These are phyloP conservation scores for Raffaelea albimanens DNA, from an alignment of 2,329 filamentous ascomycete species.

Conservation along the genomic window DNA sequence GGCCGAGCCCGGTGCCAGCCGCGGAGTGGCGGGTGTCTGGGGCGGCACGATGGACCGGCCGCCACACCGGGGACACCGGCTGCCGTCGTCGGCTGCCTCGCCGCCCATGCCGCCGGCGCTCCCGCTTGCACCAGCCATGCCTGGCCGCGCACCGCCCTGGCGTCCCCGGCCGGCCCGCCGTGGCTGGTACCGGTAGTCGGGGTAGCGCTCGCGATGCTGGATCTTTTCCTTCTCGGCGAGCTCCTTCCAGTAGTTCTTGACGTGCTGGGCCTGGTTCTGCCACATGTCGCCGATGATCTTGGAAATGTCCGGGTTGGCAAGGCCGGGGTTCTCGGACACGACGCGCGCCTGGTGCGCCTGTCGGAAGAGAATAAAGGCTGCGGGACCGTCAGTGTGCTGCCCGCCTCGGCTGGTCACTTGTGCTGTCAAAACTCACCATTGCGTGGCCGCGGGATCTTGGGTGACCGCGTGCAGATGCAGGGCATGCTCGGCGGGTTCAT, in stretches of 20 bases:
- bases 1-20: slow-evolving; percentile 2
- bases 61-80: slow-evolving; percentile 61
- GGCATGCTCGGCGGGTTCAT: background rate
- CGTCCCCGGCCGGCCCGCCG: slow-evolving; percentile 45
- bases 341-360: slow-evolving; percentile 84
- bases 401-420: background rate
- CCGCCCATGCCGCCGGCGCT: slow-evolving; percentile 33
- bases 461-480: slow-evolving; percentile 46
- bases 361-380: slow-evolving; percentile 95
- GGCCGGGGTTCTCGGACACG: slow-evolving; percentile 71
- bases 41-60: slow-evolving; percentile 57
- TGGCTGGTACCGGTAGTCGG: slow-evolving; percentile 90
- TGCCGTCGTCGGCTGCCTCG: slow-evolving; percentile 26
- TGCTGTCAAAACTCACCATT: slow-evolving; percentile 38
- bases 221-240: slow-evolving; percentile 90
- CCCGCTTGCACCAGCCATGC: background rate
- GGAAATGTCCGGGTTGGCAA: slow-evolving; percentile 91
- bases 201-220: slow-evolving; percentile 81
- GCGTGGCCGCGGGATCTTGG: slow-evolving; percentile 48
- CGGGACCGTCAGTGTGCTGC: slow-evolving; percentile 8
- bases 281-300: slow-evolving; percentile 95
- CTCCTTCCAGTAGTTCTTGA: slow-evolving; percentile 79
- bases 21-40: slow-evolving; percentile 44
- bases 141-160: slow-evolving; percentile 1
- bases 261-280: slow-evolving; percentile 63